Evolutionary conservation across 1,139 yeast species (phyloP), one percentile per base, ranked within the genome.

Genomic region (Blastobotrys illinoisensis): DNA sequence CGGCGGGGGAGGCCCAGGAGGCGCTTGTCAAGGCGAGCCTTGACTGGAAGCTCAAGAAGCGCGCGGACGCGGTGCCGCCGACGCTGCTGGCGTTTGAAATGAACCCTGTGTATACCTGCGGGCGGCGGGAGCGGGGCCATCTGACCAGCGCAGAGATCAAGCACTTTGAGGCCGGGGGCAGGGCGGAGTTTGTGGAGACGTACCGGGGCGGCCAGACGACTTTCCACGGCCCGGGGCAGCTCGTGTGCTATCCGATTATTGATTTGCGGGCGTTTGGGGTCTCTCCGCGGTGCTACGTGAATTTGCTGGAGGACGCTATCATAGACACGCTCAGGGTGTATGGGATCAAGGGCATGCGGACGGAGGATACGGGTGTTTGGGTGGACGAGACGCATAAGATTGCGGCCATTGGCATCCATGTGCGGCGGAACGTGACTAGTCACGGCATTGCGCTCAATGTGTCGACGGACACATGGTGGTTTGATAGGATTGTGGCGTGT

Each of bases 181-280:
- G 43, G 16, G 80, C 80, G 24, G 77, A 79, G 51, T 88, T 82
- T 65, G 79, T 84, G 24, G 95, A 88, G 64, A 79, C 95, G 0
- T 84, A 83, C 57, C 76, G 99, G 58, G 99, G 99, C n/a, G 99
- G 99, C 0, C 96, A 93, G 67, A 83, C 93, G 0, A 93, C 99
- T 0, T 95, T 89, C 78, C 99, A 95, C 72, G 98, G 98, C 0
- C 85, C 91, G 1, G 99, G 99, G 0, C 99, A 95, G 70, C 70
- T 90, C 48, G 97, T 91, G 3, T 83, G 89, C 2, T 95, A 91
- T 66, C 84, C 95, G 16, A 78, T 95, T 2, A 58, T 95, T 47
- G 97, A 93, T 67, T 74, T 93, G 54, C 77, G 79, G 58, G 77
- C 80, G 48, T 86, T 87, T 63, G 62, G 62, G 50, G 73, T 90